A percentile compares a stretch with the other conserved stretches of the same genome.
phyloP scores from a whole-genome alignment of 371 early-diverging fungal genomes.

The Mortierella sp. region DNA sequence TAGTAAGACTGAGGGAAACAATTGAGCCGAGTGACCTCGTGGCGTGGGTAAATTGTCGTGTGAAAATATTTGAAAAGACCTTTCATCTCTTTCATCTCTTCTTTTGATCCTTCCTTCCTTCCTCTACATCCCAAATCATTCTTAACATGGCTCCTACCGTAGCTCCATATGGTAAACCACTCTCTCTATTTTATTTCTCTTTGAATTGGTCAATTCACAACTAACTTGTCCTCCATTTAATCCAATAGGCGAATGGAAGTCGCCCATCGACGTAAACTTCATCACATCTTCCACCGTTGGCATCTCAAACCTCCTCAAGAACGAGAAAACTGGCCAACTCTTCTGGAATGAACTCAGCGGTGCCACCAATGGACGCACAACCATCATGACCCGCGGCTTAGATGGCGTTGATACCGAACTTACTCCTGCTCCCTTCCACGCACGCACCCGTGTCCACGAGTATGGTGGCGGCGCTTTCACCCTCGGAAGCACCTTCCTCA shows the following conservation, averaged over 20 bases:
- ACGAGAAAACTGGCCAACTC: conserved; percentile 39
- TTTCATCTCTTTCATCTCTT: too few species aligned
- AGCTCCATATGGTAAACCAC: conserved; percentile 37
- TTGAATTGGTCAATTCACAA: not conserved
- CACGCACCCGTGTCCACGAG: conserved; percentile 78
- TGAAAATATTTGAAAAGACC: too few species aligned
- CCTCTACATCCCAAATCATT: not conserved
- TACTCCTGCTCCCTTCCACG: conserved; percentile 56
- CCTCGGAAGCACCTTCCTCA: conserved; percentile 65
- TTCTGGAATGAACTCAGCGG: conserved; percentile 47
- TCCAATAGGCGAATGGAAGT: conserved; percentile 49
- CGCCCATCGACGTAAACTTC: conserved; percentile 49
- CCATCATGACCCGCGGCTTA: conserved; percentile 35
- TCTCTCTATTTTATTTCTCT: not conserved
- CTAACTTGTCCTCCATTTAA: not conserved
- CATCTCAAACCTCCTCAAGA: conserved; percentile 37
- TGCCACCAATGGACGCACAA: conserved; percentile 49
- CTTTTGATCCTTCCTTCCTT: too few species aligned
- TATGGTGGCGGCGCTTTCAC: conserved; percentile 80
- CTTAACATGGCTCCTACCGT: conserved; percentile 38
- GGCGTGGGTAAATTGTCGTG: not conserved
- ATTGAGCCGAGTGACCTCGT: not conserved
- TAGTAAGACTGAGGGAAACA: too few species aligned
- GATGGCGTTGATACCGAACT: conserved; percentile 47
- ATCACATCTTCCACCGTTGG: conserved; percentile 43